Evolutionary conservation across 2,329 filamentous ascomycete species (phyloP).

Genomic region (Knoxdaviesia capensis): DNA sequence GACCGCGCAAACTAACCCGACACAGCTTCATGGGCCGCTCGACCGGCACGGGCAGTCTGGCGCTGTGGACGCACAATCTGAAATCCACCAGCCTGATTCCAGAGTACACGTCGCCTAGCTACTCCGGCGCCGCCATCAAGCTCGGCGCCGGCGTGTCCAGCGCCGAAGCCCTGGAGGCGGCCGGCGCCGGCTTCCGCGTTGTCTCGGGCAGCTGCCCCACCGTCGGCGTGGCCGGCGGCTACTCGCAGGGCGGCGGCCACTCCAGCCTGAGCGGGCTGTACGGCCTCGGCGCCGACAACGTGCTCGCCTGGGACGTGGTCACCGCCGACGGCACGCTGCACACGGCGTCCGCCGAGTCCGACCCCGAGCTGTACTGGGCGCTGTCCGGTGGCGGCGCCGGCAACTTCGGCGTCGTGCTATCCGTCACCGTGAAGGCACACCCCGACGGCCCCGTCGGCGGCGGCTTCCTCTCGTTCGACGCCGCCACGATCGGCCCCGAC

Average conservation of each 20-base stretch:
- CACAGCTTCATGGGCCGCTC: slow-evolving; percentile 15
- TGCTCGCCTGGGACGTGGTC: slow-evolving; percentile 34
- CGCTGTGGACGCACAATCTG: slow-evolving; percentile 20
- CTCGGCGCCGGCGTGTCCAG: slow-evolving; percentile 33
- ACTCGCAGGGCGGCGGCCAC: slow-evolving; percentile 39
- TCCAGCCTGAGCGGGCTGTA: slow-evolving; percentile 28
- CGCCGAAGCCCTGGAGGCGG: slow-evolving; percentile 29
- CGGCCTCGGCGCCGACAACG: slow-evolving; percentile 39
- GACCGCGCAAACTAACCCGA: background rate
- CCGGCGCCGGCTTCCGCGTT: slow-evolving; percentile 21
- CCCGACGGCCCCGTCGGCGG: slow-evolving; percentile 20
- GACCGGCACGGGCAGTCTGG: slow-evolving; percentile 14
- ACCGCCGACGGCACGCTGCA: slow-evolving; percentile 26
- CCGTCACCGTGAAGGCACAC: slow-evolving; percentile 31
- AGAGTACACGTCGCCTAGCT: slow-evolving; percentile 8
- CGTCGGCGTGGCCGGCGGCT: slow-evolving; percentile 39
- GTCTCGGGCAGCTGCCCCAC: slow-evolving; percentile 34
- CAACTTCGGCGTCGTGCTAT: slow-evolving; percentile 35
- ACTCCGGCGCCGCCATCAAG: slow-evolving; percentile 29
- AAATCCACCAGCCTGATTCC: slow-evolving; percentile 11
- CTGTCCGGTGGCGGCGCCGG: slow-evolving; percentile 37
- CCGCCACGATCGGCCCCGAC: slow-evolving; percentile 11
- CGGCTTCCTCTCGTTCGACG: slow-evolving; percentile 20
- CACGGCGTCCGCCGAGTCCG: slow-evolving; percentile 22
- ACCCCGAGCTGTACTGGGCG: slow-evolving; percentile 44